These are phyloP conservation scores for Aspergillus sclerotialis DNA, from an alignment of 2,329 filamentous ascomycete genomes.

Conservation along the genomic window DNA sequence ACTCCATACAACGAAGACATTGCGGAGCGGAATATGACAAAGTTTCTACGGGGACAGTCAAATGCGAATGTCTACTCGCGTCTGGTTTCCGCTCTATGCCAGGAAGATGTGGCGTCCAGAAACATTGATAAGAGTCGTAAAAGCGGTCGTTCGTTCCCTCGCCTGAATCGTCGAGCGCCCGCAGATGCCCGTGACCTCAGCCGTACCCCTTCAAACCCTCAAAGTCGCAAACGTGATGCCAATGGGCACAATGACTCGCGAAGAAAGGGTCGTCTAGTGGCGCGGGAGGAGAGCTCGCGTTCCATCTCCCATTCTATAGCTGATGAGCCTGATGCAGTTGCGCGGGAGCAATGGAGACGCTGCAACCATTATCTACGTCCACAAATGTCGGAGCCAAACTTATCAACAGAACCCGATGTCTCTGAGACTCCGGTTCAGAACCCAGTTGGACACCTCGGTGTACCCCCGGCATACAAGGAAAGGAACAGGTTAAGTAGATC, in stretches of 20 bases:
- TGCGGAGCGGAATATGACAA: conserved; percentile 36
- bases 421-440: conserved; percentile 9
- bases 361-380: conserved; percentile 13
- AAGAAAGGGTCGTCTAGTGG: too few relatives aligned
- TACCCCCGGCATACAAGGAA: conserved; percentile 26
- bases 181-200: not conserved
- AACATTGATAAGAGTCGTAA: conserved; percentile 26
- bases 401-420: conserved; percentile 14
- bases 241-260: not conserved
- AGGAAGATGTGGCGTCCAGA: conserved; percentile 37
- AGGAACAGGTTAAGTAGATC: conserved; percentile 24
- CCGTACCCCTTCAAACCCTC: not conserved
- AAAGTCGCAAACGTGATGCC: conserved; percentile 1
- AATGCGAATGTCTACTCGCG: conserved; percentile 22
- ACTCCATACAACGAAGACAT: conserved; percentile 38
- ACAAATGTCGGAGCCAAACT: conserved; percentile 25
- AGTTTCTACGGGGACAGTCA: conserved; percentile 20
- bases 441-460: conserved; percentile 17
- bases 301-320: conserved; percentile 4
- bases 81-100: conserved; percentile 29
- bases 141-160: conserved; percentile 14
- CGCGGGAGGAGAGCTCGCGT: too few relatives aligned
- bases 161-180: conserved; percentile 11
- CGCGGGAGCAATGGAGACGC: conserved; percentile 4
- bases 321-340: conserved; percentile 2